A percentile compares a stretch with the other conserved stretches of the same genome.
These are phyloP conservation scores for Fermentozyma sake DNA, from an alignment of 1,139 yeast species.

Conservation along the genomic window DNA sequence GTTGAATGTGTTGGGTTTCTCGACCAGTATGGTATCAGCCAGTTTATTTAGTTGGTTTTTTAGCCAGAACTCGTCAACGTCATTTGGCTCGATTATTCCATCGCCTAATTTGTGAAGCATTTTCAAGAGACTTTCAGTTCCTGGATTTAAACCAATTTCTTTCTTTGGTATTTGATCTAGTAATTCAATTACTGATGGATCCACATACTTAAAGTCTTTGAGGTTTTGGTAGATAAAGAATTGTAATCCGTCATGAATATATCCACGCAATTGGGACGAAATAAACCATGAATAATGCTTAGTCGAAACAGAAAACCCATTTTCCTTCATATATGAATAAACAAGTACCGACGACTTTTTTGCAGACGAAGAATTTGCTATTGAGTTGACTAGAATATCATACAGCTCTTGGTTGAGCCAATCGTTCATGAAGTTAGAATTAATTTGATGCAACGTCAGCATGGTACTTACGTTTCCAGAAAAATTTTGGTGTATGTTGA, in stretches of 20 bases:
- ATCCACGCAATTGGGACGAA: constrained; percentile 22
- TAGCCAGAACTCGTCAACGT: constrained; percentile 13
- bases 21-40: constrained; percentile 2
- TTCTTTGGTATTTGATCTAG: constrained; percentile 14
- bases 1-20: constrained; percentile 7
- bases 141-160: constrained; percentile 7
- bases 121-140: constrained; percentile 6
- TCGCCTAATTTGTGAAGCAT: constrained; percentile 4
- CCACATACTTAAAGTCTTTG: constrained; percentile 11
- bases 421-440: constrained; percentile 12
- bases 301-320: constrained; percentile 9
- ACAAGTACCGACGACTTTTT: constrained; percentile 24
- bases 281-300: constrained; percentile 20
- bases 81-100: too few species aligned
- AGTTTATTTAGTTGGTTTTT: constrained; percentile 7
- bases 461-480: constrained; percentile 27
- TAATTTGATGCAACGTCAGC: constrained; percentile 14
- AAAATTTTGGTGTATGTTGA: constrained; percentile 32
- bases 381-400: constrained; percentile 24
- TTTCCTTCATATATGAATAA: constrained; percentile 17
- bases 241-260: constrained; percentile 23
- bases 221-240: constrained; percentile 24
- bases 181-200: constrained; percentile 9
- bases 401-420: constrained; percentile 32
- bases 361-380: constrained; percentile 26